Conservation (phyloP, 2,329 filamentous ascomycete species). For the Neofusicoccum ribis region DNA sequence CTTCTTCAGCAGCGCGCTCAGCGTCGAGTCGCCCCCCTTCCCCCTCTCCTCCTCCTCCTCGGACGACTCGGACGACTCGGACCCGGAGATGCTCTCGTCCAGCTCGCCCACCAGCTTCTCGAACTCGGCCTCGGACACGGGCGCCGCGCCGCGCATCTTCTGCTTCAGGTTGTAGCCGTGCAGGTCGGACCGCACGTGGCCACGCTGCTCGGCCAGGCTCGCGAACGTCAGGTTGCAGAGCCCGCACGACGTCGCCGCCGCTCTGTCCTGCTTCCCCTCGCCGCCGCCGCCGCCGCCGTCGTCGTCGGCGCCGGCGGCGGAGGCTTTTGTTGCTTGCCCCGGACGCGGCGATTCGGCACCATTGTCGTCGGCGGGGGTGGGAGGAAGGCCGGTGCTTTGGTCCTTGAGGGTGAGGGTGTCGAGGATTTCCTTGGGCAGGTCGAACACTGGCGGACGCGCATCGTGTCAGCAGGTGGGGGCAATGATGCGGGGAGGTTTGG, state of each 20-base stretch:
- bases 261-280: conserved; percentile 35
- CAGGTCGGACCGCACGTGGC: conserved; percentile 84
- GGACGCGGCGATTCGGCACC: background rate
- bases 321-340: background rate
- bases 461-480: conserved; percentile 17
- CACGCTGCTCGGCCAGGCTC: conserved; percentile 76
- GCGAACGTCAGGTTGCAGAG: conserved; percentile 74
- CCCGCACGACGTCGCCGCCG: conserved; percentile 72
- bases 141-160: conserved; percentile 70
- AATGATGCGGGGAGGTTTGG: background rate
- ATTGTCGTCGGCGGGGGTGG: background rate
- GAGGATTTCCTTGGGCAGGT: conserved; percentile 74
- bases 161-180: conserved; percentile 95
- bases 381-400: conserved; percentile 25
- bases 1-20: conserved; percentile 76
- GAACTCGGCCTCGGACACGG: conserved; percentile 80
- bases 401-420: conserved; percentile 63
- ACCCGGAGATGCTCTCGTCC: conserved; percentile 90
- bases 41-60: conserved; percentile 69
- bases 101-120: conserved; percentile 81
- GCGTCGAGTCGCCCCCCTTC: conserved; percentile 57
- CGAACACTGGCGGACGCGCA: conserved; percentile 63
- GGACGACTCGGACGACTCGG: conserved; percentile 65
- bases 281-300: conserved; percentile 38
- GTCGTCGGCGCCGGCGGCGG: too few relatives aligned